Conservation (phyloP, 2,329 filamentous ascomycete genomes). For the Colletotrichum cuscutae region DNA sequence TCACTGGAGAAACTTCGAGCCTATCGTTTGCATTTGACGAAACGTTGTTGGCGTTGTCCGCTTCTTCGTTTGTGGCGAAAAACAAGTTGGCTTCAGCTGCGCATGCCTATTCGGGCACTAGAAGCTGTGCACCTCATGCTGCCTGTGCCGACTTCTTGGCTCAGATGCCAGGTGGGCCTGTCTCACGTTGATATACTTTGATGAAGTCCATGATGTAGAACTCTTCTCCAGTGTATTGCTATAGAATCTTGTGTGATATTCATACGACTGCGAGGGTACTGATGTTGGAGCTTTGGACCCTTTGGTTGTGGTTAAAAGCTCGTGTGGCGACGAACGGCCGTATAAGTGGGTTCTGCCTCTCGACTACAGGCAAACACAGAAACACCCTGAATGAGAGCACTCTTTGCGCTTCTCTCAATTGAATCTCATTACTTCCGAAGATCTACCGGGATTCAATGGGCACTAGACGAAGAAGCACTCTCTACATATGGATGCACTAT, state of each 20-base stretch:
- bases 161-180: background rate
- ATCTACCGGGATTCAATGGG: no score
- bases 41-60: background rate
- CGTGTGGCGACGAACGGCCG: background rate
- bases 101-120: background rate
- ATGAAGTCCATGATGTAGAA: background rate
- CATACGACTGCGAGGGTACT: background rate
- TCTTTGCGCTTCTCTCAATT: background rate
- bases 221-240: background rate
- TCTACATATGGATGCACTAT: background rate
- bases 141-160: background rate
- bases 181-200: background rate
- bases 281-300: background rate
- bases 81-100: background rate
- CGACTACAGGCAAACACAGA: background rate
- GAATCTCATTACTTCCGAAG: background rate
- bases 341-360: background rate
- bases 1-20: background rate
- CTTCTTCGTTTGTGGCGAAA: background rate
- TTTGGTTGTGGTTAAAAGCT: background rate
- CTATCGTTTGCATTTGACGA: background rate
- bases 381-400: background rate
- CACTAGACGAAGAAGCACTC: background rate
- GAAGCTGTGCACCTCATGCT: background rate
- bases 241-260: background rate